Evolutionary conservation across 2,329 filamentous ascomycete genomes (phyloP).

Genomic region (Colletotrichum lupini): DNA sequence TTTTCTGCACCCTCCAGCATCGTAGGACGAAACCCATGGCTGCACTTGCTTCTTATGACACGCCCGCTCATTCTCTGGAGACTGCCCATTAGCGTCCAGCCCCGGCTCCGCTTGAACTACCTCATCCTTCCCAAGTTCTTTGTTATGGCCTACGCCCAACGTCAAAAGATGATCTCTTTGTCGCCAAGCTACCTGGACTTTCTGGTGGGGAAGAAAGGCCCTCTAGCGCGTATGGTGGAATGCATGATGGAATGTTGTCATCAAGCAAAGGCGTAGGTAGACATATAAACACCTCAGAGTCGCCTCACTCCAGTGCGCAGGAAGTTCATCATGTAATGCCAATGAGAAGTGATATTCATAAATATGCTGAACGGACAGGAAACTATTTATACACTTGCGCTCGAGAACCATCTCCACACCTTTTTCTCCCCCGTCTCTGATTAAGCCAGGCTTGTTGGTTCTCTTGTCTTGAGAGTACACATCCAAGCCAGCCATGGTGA

Average conservation of each 20-base stretch:
- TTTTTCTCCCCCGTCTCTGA: background rate
- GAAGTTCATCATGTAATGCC: background rate
- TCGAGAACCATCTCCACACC: conserved; percentile 8
- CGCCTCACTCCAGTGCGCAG: background rate
- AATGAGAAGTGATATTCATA: conserved; percentile 32
- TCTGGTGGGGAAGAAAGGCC: background rate
- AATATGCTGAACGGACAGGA: conserved; percentile 23
- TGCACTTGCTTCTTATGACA: background rate
- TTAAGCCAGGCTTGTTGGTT: background rate
- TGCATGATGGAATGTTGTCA: background rate
- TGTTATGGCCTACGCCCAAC: background rate
- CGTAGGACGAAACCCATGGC: background rate
- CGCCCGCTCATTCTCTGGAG: background rate
- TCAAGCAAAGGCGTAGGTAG: background rate
- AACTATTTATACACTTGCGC: conserved; percentile 32
- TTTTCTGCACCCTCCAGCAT: background rate
- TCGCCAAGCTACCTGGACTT: background rate
- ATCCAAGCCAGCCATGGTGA: background rate
- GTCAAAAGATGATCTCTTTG: background rate
- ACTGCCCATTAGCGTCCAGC: background rate
- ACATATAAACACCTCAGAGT: background rate
- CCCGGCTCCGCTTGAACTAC: background rate
- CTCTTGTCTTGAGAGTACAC: background rate
- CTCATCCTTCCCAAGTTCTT: conserved; percentile 9
- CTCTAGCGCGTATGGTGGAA: background rate